phyloP scores from a whole-genome alignment of 164 flowering plant genomes.

The Euptelea pleiosperma region DNA sequence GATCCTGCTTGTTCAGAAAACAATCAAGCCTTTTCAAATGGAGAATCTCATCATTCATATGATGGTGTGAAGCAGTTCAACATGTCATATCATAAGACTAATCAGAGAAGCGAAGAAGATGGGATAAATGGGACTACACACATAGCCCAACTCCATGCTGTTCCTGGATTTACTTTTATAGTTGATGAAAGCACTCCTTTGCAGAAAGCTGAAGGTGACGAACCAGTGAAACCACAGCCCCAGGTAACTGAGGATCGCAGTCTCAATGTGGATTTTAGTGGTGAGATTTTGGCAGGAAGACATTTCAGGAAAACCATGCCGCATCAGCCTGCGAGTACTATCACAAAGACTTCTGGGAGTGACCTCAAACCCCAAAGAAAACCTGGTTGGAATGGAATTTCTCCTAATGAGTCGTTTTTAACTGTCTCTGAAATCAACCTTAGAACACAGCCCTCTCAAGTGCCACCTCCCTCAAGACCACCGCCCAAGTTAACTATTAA shows the following conservation, averaged over 20 bases:
- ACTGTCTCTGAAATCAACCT: conserved; percentile 66
- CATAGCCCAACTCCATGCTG: conserved; percentile 44
- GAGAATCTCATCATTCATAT: conserved; percentile 27
- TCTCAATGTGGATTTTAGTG: conserved; percentile 20
- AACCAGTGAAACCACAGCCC: conserved; percentile 10
- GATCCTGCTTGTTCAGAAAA: conserved; percentile 24
- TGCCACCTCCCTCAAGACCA: conserved; percentile 85
- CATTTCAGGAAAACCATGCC: conserved; percentile 29
- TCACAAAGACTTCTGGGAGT: conserved; percentile 19
- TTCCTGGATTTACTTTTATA: conserved; percentile 44
- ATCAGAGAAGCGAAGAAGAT: conserved; percentile 28
- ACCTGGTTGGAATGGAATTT: conserved; percentile 21
- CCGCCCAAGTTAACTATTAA: conserved; percentile 55
- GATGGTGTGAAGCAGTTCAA: conserved; percentile 35
- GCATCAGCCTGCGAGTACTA: conserved; percentile 17
- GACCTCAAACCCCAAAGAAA: conserved; percentile 23
- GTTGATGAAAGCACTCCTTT: conserved; percentile 38
- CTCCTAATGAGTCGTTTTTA: conserved; percentile 30
- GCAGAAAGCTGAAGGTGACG: conserved; percentile 14
- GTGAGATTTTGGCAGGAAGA: conserved; percentile 25
- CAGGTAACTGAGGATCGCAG: conserved; percentile 24
- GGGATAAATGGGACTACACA: conserved; percentile 38
- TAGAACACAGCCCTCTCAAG: conserved; percentile 59
- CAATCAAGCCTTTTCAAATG: conserved; percentile 20
- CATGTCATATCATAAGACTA: conserved; percentile 38